Evolutionary conservation across 2,329 filamentous ascomycete species (phyloP), one percentile per base, ranked within the genome.

Genomic region (Thelonectria rubi): DNA sequence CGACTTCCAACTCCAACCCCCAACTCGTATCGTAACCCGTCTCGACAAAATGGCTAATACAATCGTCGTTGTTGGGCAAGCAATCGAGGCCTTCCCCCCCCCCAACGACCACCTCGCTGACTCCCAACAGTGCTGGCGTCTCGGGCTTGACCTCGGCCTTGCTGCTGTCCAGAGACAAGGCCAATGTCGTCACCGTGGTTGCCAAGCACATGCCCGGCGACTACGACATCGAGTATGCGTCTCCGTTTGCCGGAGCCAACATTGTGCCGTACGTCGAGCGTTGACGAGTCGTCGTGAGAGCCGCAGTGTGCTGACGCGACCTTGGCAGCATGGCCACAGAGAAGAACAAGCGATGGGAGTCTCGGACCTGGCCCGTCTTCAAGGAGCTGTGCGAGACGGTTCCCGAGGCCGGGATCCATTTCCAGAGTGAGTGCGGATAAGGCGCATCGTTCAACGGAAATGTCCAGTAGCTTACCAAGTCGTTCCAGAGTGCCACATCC

Each of bases 181-280:
- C 69, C 37, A 81, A 83, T 64, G 73, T 66, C 17, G 75, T 96
- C 65, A 93, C 91, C 0, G 81, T 96, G 37, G 81, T 93, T 32
- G 90, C 92, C 5, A 96, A 94, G 73, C 91, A 97, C 74, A 95
- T 97, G 90, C 94, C 94, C 0, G 94, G 94, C 37, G 94, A 97
- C 79, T 95, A 94, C 76, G 91, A 94, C 67, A 90, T 94, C 68
- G 91, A 96, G 81, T 97, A 97, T 75, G 89, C 92, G 1, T 96
- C 92, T 6, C 93, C 92, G 1, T 96, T 92, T 91, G 93, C 93
- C 3, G 93, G 93, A 14, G 93, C 92, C 64, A 94, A 95, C 73
- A 89, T 88, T 72, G 76, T 90, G 62, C 92, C 91, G 88, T 91
- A 71, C 64, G 88, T 81, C 21, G n/a, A 12, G 17, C n/a, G 9